A percentile compares a stretch with the other conserved stretches of the same genome.
Conservation (phyloP, 148 eudicot genomes). For the Arbutus unedo region DNA sequence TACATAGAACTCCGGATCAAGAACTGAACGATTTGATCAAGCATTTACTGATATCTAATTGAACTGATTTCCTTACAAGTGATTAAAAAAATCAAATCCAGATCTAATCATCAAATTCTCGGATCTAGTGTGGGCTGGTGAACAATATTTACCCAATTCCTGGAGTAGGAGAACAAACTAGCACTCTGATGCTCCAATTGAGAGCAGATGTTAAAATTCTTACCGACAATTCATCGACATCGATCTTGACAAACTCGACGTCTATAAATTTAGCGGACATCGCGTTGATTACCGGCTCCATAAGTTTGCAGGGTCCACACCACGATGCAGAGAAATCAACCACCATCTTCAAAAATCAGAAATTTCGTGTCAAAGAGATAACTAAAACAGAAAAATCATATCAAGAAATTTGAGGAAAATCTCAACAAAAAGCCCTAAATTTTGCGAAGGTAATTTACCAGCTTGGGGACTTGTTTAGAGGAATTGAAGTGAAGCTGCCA, state of each 20-base stretch:
- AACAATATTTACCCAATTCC: no score
- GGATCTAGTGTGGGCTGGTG: no score
- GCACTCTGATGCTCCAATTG: not conserved
- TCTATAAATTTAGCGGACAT: constrained; percentile 58
- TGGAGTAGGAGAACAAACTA: no score
- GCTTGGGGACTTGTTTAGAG: constrained; percentile 51
- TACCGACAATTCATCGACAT: constrained; percentile 81
- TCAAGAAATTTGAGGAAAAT: not conserved
- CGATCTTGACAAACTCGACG: constrained; percentile 83
- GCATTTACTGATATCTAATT: not conserved
- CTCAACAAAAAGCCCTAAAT: not conserved
- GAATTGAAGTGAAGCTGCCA: constrained; percentile 85
- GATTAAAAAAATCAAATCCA: no score
- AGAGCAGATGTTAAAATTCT: not conserved
- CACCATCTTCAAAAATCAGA: constrained; percentile 47
- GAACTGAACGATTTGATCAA: not conserved
- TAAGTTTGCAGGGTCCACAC: constrained; percentile 90
- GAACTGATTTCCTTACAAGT: not conserved
- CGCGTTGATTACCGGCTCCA: constrained; percentile 64
- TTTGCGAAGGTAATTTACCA: constrained; percentile 30
- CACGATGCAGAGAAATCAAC: constrained; percentile 89
- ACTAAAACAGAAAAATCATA: not conserved
- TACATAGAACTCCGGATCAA: not conserved
- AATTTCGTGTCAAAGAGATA: not conserved
- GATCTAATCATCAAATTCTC: no score